phyloP scores from a whole-genome alignment of 169 alveolate species.

The Toxoplasma gondii region DNA sequence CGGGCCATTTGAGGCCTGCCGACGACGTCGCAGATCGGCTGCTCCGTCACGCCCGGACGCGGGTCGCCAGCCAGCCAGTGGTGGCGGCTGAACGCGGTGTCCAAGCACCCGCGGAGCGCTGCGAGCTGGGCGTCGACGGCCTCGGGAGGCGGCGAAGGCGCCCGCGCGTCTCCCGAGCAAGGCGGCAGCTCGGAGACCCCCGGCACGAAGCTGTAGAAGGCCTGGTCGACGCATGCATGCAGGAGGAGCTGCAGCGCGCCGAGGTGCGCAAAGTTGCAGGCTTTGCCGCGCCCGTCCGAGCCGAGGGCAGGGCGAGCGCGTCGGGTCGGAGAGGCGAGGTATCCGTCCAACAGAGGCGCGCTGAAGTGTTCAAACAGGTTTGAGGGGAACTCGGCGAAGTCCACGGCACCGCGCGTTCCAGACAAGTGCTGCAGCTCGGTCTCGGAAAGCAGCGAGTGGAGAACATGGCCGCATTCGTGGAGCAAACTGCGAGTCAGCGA shows the following conservation, averaged over 20 bases:
- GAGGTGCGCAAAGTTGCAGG: slow-evolving; percentile 51
- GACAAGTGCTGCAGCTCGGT: slow-evolving; percentile 75
- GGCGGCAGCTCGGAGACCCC: not conserved
- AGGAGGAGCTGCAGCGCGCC: slow-evolving; percentile 61
- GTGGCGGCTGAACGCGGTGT: not conserved
- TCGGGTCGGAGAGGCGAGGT: not conserved
- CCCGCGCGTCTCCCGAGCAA: not conserved
- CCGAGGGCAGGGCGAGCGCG: not conserved
- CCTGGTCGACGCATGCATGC: slow-evolving; percentile 63
- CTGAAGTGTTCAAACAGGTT: slow-evolving; percentile 53
- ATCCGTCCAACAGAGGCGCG: not conserved
- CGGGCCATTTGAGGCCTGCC: slow-evolving; percentile 54
- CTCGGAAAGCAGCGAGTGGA: slow-evolving; percentile 61
- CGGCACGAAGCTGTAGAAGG: slow-evolving; percentile 41
- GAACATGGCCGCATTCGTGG: slow-evolving; percentile 70
- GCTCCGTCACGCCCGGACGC: not conserved
- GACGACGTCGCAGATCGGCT: slow-evolving; percentile 17
- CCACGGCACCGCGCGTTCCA: slow-evolving; percentile 71
- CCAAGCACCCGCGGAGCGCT: slow-evolving; percentile 4
- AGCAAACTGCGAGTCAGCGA: slow-evolving; percentile 12
- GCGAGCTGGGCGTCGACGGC: not conserved
- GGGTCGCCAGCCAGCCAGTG: not conserved
- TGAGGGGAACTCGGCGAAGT: slow-evolving; percentile 69
- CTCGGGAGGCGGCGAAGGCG: not conserved
- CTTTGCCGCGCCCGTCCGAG: not conserved